Conservation (phyloP, 441 rosid genomes). For the Hura crepitans region DNA sequence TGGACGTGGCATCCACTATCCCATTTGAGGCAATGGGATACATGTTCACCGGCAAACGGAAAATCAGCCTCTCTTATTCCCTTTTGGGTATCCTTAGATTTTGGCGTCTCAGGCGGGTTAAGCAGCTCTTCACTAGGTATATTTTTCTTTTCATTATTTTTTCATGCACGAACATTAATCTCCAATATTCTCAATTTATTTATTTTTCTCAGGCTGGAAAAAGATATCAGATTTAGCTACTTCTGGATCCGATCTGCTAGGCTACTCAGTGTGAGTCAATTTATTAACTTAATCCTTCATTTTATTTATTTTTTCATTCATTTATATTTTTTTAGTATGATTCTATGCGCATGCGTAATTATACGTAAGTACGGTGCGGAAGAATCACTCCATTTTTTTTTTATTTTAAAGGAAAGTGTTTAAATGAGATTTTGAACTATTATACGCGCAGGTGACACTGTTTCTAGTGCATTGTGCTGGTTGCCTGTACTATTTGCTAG, state of each 20-base stretch:
- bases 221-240: conserved; percentile 75
- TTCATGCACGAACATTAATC: too few relatives aligned
- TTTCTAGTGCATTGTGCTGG: conserved; percentile 78
- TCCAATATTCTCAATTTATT: neutral
- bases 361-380: too few relatives aligned
- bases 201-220: conserved; percentile 58
- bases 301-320: neutral
- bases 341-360: too few relatives aligned
- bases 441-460: conserved; percentile 50
- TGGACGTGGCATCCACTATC: conserved; percentile 36
- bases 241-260: conserved; percentile 57
- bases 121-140: conserved; percentile 33
- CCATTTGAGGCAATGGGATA: conserved; percentile 27
- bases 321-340: too few relatives aligned
- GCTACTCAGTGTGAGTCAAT: conserved; percentile 57
- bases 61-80: conserved; percentile 45
- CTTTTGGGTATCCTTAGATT: conserved; percentile 35
- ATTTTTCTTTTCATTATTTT: neutral
- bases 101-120: conserved; percentile 33
- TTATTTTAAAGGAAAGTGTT: too few relatives aligned
- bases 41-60: conserved; percentile 41
- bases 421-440: too few relatives aligned
- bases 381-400: too few relatives aligned
- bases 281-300: neutral
- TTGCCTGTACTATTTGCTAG: conserved; percentile 70